Evolutionary conservation across 768 basidiomycete genomes (phyloP), one percentile per base, ranked within the genome.

Genomic region (Crepidotus variabilis): DNA sequence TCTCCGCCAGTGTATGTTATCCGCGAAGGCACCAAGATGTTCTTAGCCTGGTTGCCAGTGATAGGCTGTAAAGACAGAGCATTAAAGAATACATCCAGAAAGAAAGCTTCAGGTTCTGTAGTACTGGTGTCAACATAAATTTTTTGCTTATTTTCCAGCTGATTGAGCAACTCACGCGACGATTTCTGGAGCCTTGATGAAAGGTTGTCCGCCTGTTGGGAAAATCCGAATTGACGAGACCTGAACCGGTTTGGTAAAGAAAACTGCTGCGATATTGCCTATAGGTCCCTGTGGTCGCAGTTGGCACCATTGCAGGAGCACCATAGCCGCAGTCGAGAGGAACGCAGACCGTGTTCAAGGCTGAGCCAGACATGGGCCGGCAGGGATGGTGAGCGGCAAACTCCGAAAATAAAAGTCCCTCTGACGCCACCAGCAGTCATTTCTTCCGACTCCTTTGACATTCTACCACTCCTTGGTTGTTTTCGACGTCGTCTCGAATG

Each of bases 21-120:
- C 7, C 78, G 72, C 2, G 88, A 88, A 5, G 87, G 86, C 13
- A 88, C 81, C 14, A 92, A 78, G 14, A 82, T 85, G 74, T 92
- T 92, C 22, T 83, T 78, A 0, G 83, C 75, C 58, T 83, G 84
- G 55, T 81, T 21, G 72, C 58, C 33, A 69, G 58, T 67, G 14
- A 78, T 71, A 11, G 73, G 63, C 20, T 72, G 69, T 3, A 83
- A 72, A 1, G 82, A 77, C 28, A 84, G 81, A 0, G 87, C 85
- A 70, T 90, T 91, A 71, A 92, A 85, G 68, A 82, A 90, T 8
- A 91, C 72, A 53, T 91, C 82, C 16, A 90, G 73, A 64, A 84
- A 86, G 73, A 92, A 91, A 0, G 87, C 79, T 6, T 82, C 79
- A 0, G 89, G 90, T 59, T 87, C 82, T 23, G 90, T 92, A 57